Percentiles rank a stretch among this genome's conserved stretches.
Conservation (phyloP, 176 grass and related monocot species). For the Cocos nucifera region DNA sequence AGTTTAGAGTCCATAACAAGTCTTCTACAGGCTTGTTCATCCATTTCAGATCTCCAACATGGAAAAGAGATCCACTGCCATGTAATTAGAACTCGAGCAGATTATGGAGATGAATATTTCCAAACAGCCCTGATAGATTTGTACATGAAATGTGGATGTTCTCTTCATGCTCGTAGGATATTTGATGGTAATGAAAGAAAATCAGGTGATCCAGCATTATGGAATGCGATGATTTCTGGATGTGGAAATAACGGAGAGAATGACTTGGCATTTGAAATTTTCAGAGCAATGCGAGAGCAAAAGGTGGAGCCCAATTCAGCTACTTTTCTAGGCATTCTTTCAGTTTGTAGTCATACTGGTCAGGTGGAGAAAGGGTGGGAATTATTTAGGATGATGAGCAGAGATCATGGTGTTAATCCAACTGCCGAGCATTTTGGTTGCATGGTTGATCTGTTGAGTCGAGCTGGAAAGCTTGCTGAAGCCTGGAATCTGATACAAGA, state of each 20-base stretch:
- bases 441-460: conserved; percentile 32
- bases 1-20: conserved; percentile 36
- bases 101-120: conserved; percentile 29
- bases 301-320: conserved; percentile 21
- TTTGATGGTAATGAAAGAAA: conserved; percentile 10
- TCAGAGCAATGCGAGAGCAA: conserved; percentile 24
- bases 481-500: conserved; percentile 21
- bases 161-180: conserved; percentile 23
- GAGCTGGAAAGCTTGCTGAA: conserved; percentile 33
- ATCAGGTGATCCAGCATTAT: conserved; percentile 25
- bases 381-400: conserved; percentile 25
- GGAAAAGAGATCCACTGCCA: conserved; percentile 42
- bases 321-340: conserved; percentile 21
- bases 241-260: conserved; percentile 29
- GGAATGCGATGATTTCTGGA: conserved; percentile 38
- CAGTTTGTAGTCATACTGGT: conserved; percentile 31
- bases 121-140: conserved; percentile 33
- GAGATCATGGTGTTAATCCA: conserved; percentile 17
- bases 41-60: conserved; percentile 18
- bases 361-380: conserved; percentile 23
- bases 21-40: conserved; percentile 24
- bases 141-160: conserved; percentile 36
- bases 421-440: conserved; percentile 21
- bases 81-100: conserved; percentile 23
- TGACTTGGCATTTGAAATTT: conserved; percentile 23